Evolutionary conservation across 2,329 filamentous ascomycete species (phyloP), one percentile per base, ranked within the genome.

Genomic region (Talaromyces sp.): DNA sequence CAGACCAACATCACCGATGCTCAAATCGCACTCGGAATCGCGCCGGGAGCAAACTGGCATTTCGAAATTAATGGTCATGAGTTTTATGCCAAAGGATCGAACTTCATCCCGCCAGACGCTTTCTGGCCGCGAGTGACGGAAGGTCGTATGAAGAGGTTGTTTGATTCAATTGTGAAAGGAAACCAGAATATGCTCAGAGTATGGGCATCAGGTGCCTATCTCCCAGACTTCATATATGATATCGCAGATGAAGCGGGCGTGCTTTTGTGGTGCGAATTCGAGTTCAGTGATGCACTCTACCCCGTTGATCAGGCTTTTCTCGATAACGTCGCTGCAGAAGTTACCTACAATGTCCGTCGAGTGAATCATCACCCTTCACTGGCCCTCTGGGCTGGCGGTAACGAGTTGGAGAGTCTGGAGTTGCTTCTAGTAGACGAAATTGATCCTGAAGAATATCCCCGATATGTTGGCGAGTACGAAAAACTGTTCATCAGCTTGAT

Each of bases 101-200:
- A 89, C 68, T 84, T 89, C 68, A 86, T 89, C 59, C 86, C 86
- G 0, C 85, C 85, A 0, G 86, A 88, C 71, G 81, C 82, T 1
- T 89, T 89, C 72, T 88, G 86, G 85, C 82, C 86, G 1, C 79
- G 85, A 51, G 86, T 89, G 5, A 88, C 85, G 0, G 73, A 78
- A 27, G 75, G 76, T 0, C 81, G 80, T 51, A 86, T 89, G 69
- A 73, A 75, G 5, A 77, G 81, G 43, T 75, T 88, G 0, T 86
- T 88, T 62, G 78, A 86, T 64, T 81, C 84, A 0, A 83, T 84
- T 2, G 78, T 85, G 1, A 80, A 80, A 27, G 85, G 84, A 1
- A 87, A 88, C 67, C 86, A 89, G 71, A 88, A 88, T 70, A 88
- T 89, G 86, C 79, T 89, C 3, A 81, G 86, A 5, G 83, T 88